Base-by-base conservation (phyloP, 2,329 filamentous ascomycete species). In the Claviceps quebecensis region DNA sequence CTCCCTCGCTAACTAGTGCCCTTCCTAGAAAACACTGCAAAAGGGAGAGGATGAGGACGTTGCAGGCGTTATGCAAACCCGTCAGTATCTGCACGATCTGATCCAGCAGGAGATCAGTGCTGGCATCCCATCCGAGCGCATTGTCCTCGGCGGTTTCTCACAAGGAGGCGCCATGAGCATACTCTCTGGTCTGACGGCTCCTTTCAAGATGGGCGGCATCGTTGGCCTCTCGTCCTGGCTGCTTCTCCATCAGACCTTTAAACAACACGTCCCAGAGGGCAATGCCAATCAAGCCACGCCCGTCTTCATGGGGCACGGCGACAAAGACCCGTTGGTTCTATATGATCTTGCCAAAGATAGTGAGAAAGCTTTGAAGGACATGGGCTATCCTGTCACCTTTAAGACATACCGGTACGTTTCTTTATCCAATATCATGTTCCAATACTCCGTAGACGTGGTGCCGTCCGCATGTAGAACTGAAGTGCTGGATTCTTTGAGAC, bases 241-340 rank as follows among this genome's bases (percentile, higher is more conserved):
- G 58, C 74, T 87, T n/a, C 72, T 96, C 34, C 66, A 63, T 51
- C 53, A 59, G 48, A 71, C 69, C 53, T 72, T 76, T 57, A 61
- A 63, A 44, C 61, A 68, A 7, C 59, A 69, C 23, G 53, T 70
- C 13, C 65, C 69, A 2, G 60, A 65, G 11, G 59, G 50, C 34
- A 69, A 74, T 72, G 45, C 55, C 53, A 73, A 77, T 57, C 80
- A 83, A 66, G 73, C 84, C 41, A 95, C 88, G 1, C 86, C 86
- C 1, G 81, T 97, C 56, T 87, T 93, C 67, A 85, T 96, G 82
- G 88, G 79, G 13, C 93, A 97, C 60, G 93, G 93, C n/a, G 77
- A 83, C 55, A 69, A 69, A 1, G 91, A 98, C 65, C 75, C 75
- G 14, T 71, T 95, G 3, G 86, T 96, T 8, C 76, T 74, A 58